A percentile compares a stretch with the other conserved stretches of the same genome.
phyloP scores from a whole-genome alignment of 306 rosid genomes.

The Fragaria vesca region DNA sequence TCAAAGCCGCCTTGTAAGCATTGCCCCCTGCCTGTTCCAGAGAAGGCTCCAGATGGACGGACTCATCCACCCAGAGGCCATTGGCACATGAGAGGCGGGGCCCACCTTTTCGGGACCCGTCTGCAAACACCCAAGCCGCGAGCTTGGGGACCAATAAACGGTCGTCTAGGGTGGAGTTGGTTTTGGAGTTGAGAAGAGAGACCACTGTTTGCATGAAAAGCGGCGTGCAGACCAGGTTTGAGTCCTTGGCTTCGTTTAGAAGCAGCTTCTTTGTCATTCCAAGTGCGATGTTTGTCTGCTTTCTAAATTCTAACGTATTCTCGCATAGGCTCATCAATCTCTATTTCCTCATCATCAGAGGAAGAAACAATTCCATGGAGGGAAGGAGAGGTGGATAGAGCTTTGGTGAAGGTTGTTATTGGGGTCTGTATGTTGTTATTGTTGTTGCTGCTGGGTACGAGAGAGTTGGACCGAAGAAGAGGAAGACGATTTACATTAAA shows the following conservation, averaged over 20 bases:
- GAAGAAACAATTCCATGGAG: not conserved
- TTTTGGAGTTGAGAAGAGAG: not conserved
- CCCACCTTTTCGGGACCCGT: not conserved
- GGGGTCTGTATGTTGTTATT: not conserved
- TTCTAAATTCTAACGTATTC: too few species aligned
- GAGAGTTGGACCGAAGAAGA: not conserved
- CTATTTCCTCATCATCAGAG: not conserved
- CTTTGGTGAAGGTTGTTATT: not conserved
- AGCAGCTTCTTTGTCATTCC: not conserved
- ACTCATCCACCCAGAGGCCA: conserved; percentile 6
- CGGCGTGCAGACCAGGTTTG: conserved; percentile 7
- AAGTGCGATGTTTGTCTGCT: not conserved
- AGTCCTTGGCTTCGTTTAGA: not conserved
- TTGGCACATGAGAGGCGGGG: conserved; percentile 6
- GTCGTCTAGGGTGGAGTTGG: not conserved
- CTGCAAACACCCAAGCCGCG: not conserved
- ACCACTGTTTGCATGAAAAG: conserved; percentile 8
- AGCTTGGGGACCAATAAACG: not conserved
- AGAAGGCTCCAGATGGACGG: not conserved
- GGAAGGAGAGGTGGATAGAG: not conserved
- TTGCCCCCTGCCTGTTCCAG: not conserved
- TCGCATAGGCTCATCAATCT: not conserved
- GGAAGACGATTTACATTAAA: not conserved
- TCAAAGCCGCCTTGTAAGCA: not conserved
- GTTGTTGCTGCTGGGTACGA: not conserved